A percentile compares a stretch with the other conserved stretches of the same genome.
phyloP scores from a whole-genome alignment of 78 protist species.

The Bodo saltans region DNA sequence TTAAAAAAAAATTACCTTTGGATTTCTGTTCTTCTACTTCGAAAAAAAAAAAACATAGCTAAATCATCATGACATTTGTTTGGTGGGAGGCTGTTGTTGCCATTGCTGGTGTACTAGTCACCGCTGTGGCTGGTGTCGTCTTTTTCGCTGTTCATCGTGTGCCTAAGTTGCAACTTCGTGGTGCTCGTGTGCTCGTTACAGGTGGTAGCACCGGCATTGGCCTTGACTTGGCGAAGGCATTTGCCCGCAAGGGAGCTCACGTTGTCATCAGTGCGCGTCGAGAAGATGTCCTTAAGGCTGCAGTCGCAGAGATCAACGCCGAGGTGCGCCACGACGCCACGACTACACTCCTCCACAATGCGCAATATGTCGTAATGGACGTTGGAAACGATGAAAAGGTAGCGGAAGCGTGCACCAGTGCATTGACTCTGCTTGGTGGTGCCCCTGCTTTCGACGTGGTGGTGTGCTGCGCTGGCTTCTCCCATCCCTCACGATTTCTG shows the following conservation, averaged over 20 bases:
- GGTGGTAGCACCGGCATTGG: slow-evolving; percentile 32
- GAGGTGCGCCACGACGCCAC: neutral
- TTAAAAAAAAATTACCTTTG: no score
- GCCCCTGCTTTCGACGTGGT: neutral
- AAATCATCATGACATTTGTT: no score
- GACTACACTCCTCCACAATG: no score
- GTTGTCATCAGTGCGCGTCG: neutral
- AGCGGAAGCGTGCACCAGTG: neutral
- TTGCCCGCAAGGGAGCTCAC: slow-evolving; percentile 8
- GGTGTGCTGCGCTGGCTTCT: neutral
- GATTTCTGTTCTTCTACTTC: no score
- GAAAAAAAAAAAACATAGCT: no score
- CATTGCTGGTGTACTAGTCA: no score
- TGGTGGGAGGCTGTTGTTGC: no score
- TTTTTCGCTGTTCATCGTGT: neutral
- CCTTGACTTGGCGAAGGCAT: neutral
- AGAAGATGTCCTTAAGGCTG: neutral
- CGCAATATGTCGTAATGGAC: neutral
- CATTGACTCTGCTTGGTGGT: neutral
- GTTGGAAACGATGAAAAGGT: neutral
- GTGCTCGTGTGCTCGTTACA: slow-evolving; percentile 1
- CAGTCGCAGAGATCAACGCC: neutral
- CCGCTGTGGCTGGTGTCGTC: neutral
- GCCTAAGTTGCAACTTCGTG: neutral
- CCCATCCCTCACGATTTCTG: neutral